phyloP scores from a whole-genome alignment of 2,329 filamentous ascomycete species.

The Ceratocystis ficicola region DNA sequence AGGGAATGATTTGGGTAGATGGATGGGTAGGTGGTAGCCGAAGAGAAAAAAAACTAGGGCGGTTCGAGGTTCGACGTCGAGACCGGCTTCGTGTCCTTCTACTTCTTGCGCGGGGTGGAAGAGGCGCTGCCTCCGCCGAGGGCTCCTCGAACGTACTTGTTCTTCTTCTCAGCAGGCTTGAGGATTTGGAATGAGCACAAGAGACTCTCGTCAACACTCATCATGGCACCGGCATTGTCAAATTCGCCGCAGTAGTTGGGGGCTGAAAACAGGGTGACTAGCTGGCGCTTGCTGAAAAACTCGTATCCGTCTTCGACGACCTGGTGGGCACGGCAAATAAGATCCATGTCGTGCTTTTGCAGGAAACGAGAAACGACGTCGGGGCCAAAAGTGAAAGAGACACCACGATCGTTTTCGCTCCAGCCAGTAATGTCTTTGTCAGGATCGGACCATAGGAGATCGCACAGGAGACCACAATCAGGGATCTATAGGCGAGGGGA shows the following conservation, averaged over 20 bases:
- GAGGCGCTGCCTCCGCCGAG: slow-evolving; percentile 37
- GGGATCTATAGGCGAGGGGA: slow-evolving; percentile 56
- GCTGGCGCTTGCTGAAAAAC: slow-evolving; percentile 96
- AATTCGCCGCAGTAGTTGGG: slow-evolving; percentile 99
- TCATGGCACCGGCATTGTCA: slow-evolving; percentile 98
- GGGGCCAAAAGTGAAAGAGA: slow-evolving; percentile 95
- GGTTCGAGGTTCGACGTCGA: slow-evolving; percentile 15
- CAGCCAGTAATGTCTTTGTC: slow-evolving; percentile 99
- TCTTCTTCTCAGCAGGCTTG: slow-evolving; percentile 99
- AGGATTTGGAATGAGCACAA: slow-evolving; percentile 99
- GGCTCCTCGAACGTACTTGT: slow-evolving; percentile 89
- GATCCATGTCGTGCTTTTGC: slow-evolving; percentile 98
- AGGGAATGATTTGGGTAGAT: background rate
- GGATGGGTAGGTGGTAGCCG: background rate
- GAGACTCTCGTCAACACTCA: slow-evolving; percentile 97
- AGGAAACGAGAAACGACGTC: slow-evolving; percentile 95
- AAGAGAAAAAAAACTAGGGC: slow-evolving; percentile 15
- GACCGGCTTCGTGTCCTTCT: slow-evolving; percentile 18
- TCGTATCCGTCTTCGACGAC: slow-evolving; percentile 99
- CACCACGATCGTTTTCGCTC: slow-evolving; percentile 97
- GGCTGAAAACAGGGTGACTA: slow-evolving; percentile 94
- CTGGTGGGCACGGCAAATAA: slow-evolving; percentile 97
- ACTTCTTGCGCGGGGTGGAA: slow-evolving; percentile 23
- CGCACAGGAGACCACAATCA: slow-evolving; percentile 92
- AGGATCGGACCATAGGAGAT: slow-evolving; percentile 95